phyloP scores from a whole-genome alignment of 768 basidiomycete genomes.

The Rhodocollybia butyracea region DNA sequence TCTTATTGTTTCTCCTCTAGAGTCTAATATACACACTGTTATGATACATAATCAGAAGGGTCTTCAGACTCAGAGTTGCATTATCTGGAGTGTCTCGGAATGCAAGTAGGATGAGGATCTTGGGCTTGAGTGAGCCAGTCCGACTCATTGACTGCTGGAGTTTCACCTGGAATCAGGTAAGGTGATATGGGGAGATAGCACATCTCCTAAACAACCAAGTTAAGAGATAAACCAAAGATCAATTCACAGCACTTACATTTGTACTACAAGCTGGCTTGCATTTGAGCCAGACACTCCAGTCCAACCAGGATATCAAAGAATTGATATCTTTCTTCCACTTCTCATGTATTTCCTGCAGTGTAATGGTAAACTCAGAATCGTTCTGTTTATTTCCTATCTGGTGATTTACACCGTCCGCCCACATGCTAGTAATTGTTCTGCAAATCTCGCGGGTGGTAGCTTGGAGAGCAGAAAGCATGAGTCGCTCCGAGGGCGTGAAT shows the following conservation, averaged over 20 bases:
- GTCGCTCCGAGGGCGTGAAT: slow-evolving; percentile 15
- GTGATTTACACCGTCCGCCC: slow-evolving; percentile 17
- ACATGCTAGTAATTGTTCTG: slow-evolving; percentile 14
- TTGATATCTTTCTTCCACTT: slow-evolving; percentile 1
- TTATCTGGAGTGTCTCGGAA: not conserved
- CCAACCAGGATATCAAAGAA: slow-evolving; percentile 1
- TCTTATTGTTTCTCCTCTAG: too few species aligned
- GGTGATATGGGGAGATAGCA: slow-evolving; percentile 6
- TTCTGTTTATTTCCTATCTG: not conserved
- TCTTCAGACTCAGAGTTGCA: not conserved
- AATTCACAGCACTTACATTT: not conserved
- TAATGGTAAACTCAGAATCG: not conserved
- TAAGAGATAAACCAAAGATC: not conserved
- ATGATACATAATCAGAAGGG: not conserved
- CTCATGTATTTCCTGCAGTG: not conserved
- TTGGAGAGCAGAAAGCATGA: slow-evolving; percentile 15
- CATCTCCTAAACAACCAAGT: not conserved
- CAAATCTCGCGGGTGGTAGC: slow-evolving; percentile 20
- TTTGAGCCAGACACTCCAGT: slow-evolving; percentile 5
- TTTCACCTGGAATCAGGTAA: not conserved
- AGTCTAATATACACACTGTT: too few species aligned
- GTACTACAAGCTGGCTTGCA: not conserved
- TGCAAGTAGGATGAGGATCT: not conserved
- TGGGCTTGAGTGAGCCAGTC: not conserved
- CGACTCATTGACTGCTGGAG: not conserved